These are phyloP conservation scores for Psilocybe cyanescens DNA, from an alignment of 768 basidiomycete species.

Conservation along the genomic window DNA sequence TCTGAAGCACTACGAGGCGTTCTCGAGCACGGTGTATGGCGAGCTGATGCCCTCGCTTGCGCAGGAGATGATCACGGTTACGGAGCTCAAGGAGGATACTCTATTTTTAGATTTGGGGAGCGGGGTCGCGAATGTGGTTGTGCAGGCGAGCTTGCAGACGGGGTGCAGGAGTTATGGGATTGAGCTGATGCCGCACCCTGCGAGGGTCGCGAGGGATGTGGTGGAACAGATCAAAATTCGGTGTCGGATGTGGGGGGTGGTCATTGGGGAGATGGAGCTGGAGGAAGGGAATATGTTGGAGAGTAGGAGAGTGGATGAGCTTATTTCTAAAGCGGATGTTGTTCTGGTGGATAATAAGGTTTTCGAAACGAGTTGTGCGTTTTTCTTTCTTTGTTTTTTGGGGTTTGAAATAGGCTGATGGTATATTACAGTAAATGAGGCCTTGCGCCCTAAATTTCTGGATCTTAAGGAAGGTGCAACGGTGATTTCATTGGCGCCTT, in stretches of 20 bases:
- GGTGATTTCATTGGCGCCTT: conserved; percentile 88
- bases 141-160: conserved; percentile 81
- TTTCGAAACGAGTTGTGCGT: conserved; percentile 74
- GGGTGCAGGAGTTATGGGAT: conserved; percentile 81
- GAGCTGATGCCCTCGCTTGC: conserved; percentile 87
- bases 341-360: conserved; percentile 91
- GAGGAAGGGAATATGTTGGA: conserved; percentile 88
- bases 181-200: conserved; percentile 78
- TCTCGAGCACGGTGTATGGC: conserved; percentile 87
- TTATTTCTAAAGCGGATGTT: conserved; percentile 85
- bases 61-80: conserved; percentile 66
- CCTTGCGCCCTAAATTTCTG: conserved; percentile 85
- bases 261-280: conserved; percentile 73
- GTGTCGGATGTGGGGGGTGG: conserved; percentile 91
- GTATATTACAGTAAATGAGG: conserved; percentile 73
- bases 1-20: conserved; percentile 80
- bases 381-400: background rate
- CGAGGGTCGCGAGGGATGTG: conserved; percentile 79
- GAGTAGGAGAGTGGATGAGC: conserved; percentile 64
- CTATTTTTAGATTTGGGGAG: conserved; percentile 86
- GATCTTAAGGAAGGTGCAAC: conserved; percentile 93
- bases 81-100: conserved; percentile 59
- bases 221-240: conserved; percentile 74
- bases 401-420: background rate
- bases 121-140: conserved; percentile 84